A percentile compares a stretch with the other conserved stretches of the same genome.
These are phyloP conservation scores for Fusarium heterosporum DNA, from an alignment of 2,329 filamentous ascomycete genomes.

Conservation along the genomic window DNA sequence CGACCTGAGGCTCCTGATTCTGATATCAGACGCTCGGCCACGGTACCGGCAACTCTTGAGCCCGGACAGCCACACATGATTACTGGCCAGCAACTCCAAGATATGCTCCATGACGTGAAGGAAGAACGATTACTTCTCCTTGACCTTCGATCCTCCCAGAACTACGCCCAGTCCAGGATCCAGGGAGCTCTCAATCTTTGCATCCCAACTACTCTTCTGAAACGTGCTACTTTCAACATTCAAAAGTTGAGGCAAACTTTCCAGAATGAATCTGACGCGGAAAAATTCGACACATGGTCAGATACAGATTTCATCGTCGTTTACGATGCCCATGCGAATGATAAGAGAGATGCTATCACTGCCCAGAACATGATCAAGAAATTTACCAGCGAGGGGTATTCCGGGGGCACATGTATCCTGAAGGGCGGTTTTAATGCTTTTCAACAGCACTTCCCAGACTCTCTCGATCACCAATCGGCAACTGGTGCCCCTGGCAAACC, in stretches of 20 bases:
- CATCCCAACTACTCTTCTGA: constrained; percentile 93
- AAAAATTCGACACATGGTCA: constrained; percentile 81
- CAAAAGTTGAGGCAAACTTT: constrained; percentile 91
- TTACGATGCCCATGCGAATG: constrained; percentile 82
- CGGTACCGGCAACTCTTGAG: constrained; percentile 64
- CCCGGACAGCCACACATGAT: constrained; percentile 64
- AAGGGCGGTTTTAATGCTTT: constrained; percentile 86
- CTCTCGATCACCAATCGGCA: constrained; percentile 67
- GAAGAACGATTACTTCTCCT: constrained; percentile 72
- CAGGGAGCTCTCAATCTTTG: constrained; percentile 89
- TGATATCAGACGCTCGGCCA: constrained; percentile 57
- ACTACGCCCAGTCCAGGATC: constrained; percentile 81
- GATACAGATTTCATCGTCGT: constrained; percentile 82
- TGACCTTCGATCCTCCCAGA: constrained; percentile 87
- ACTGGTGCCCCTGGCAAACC: constrained; percentile 57
- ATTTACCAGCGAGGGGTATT: constrained; percentile 86
- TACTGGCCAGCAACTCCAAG: constrained; percentile 64
- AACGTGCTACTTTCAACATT: constrained; percentile 89
- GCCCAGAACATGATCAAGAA: constrained; percentile 93
- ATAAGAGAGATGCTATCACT: constrained; percentile 82
- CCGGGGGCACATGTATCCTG: constrained; percentile 78
- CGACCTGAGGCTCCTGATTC: constrained; percentile 54
- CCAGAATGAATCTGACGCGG: constrained; percentile 74
- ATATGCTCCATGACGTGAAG: constrained; percentile 61
- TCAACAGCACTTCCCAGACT: constrained; percentile 71